Evolutionary conservation across 257 asterid species (phyloP).

Genomic region (Echites panduratus): DNA sequence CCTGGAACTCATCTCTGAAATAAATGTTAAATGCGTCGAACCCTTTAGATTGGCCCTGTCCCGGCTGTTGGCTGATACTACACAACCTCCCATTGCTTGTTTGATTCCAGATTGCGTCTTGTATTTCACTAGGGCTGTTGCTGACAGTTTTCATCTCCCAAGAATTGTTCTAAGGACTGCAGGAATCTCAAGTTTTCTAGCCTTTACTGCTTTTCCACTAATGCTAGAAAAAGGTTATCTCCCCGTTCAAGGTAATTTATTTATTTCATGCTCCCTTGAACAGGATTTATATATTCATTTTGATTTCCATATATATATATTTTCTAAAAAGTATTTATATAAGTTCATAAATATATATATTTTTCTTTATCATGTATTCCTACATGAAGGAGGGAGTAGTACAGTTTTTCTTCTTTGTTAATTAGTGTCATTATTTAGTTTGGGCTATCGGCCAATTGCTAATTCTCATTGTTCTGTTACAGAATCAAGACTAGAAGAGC

Average conservation of each 20-base stretch:
- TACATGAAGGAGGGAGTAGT: too few species aligned
- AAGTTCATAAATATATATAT: too few species aligned
- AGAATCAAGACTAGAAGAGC: conserved; percentile 29
- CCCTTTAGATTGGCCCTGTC: not conserved
- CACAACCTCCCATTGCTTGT: conserved; percentile 5
- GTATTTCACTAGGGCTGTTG: conserved; percentile 17
- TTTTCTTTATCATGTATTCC: too few species aligned
- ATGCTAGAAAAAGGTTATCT: conserved; percentile 19
- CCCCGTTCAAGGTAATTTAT: conserved; percentile 17
- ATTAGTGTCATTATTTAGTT: too few species aligned
- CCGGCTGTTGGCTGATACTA: not conserved
- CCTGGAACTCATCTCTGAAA: not conserved
- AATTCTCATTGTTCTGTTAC: not conserved
- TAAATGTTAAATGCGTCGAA: conserved; percentile 1
- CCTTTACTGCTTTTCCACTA: conserved; percentile 2
- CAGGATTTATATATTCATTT: too few species aligned
- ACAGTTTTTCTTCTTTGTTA: too few species aligned
- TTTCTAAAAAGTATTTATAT: too few species aligned
- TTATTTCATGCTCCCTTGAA: too few species aligned
- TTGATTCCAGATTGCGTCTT: conserved; percentile 18
- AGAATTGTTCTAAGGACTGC: conserved; percentile 22
- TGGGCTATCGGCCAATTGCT: too few species aligned
- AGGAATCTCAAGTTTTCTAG: conserved; percentile 16
- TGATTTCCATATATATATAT: too few species aligned
- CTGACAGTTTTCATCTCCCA: conserved; percentile 9